phyloP scores from a whole-genome alignment of 805 yeast species.

The Citeromyces matritensis region DNA sequence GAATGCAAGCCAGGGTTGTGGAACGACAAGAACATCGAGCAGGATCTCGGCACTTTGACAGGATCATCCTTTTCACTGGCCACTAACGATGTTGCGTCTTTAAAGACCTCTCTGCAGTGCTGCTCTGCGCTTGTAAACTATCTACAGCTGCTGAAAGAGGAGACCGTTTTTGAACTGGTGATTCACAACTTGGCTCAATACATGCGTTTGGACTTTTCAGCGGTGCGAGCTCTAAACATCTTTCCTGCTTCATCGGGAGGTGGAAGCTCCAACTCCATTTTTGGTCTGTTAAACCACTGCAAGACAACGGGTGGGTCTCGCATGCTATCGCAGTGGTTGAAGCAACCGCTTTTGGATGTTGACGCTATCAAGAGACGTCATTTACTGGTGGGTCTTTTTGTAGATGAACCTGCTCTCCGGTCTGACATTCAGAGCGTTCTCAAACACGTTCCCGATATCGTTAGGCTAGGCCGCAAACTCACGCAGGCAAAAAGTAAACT shows the following conservation, averaged over 20 bases:
- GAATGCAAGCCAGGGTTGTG: conserved; percentile 43
- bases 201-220: conserved; percentile 86
- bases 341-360: conserved; percentile 75
- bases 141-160: conserved; percentile 45
- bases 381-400: conserved; percentile 52
- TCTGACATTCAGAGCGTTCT: conserved; percentile 53
- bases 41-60: conserved; percentile 62
- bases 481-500: conserved; percentile 31
- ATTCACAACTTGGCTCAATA: conserved; percentile 63
- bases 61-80: conserved; percentile 38
- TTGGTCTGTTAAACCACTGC: conserved; percentile 77
- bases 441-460: conserved; percentile 68
- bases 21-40: conserved; percentile 53
- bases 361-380: conserved; percentile 54
- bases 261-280: conserved; percentile 35
- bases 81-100: conserved; percentile 35
- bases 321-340: conserved; percentile 83
- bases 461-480: conserved; percentile 59
- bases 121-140: conserved; percentile 58
- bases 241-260: conserved; percentile 45
- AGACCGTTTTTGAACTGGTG: conserved; percentile 34
- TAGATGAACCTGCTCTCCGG: conserved; percentile 57
- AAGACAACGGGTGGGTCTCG: conserved; percentile 84
- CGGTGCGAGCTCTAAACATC: conserved; percentile 74
- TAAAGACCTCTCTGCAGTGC: conserved; percentile 39